Percentiles rank a stretch among this genome's conserved stretches.
Evolutionary conservation across 73 alveolate genomes (phyloP).

Genomic region (Paramecium primaurelia): DNA sequence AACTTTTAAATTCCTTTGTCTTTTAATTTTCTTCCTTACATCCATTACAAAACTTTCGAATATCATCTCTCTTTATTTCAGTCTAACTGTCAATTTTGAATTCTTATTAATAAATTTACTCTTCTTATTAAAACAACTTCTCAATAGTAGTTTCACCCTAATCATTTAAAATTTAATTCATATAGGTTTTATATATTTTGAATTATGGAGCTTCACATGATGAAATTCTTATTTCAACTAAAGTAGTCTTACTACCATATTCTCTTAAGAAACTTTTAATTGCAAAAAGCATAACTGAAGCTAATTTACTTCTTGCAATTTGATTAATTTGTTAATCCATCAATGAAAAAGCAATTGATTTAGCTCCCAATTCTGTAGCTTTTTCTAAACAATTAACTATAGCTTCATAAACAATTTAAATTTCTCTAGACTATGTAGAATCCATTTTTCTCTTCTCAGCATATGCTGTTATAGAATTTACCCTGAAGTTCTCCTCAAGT

Average conservation of each 20-base stretch:
- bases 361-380: background rate
- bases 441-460: background rate
- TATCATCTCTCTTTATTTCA: background rate
- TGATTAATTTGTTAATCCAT: background rate
- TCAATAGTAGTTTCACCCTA: background rate
- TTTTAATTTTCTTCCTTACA: background rate
- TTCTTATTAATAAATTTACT: background rate
- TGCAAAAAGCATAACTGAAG: background rate
- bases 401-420: background rate
- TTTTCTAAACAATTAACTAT: constrained; percentile 7
- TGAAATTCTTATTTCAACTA: background rate
- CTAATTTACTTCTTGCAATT: background rate
- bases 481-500: background rate
- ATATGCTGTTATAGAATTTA: background rate
- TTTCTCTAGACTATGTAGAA: background rate
- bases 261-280: background rate
- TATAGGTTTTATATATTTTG: background rate
- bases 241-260: background rate
- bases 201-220: background rate
- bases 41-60: background rate
- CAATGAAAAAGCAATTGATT: background rate
- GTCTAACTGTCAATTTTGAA: constrained; percentile 3
- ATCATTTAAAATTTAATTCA: background rate
- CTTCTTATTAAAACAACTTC: background rate
- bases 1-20: background rate